Evolutionary conservation across 371 early-diverging fungal genomes (phyloP).

Genomic region (Funneliformis caledonium): DNA sequence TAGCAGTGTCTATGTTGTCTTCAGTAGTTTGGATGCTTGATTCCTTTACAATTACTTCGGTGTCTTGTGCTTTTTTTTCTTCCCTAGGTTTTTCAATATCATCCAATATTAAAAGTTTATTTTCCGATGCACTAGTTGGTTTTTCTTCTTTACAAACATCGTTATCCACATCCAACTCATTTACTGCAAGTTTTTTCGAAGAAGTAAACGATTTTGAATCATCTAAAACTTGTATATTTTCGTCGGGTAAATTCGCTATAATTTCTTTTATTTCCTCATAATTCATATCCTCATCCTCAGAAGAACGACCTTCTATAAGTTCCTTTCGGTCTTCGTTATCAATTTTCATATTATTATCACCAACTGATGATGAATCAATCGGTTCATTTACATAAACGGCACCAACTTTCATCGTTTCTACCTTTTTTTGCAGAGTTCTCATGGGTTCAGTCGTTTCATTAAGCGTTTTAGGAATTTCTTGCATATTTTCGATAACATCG

Average conservation of each 20-base stretch:
- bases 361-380: not conserved
- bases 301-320: not conserved
- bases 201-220: not conserved
- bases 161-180: not conserved
- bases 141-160: not conserved
- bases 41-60: not conserved
- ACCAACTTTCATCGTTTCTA: constrained; percentile 14
- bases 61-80: not conserved
- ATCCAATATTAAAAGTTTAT: not conserved
- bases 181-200: not conserved
- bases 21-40: not conserved
- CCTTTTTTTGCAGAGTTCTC: constrained; percentile 4
- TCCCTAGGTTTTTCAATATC: not conserved
- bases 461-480: not conserved
- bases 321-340: not conserved
- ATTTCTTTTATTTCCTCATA: not conserved
- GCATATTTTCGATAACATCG: not conserved
- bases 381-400: not conserved
- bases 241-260: not conserved
- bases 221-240: not conserved
- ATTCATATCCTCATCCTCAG: not conserved
- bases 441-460: constrained; percentile 6
- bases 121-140: not conserved
- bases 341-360: constrained; percentile 1
- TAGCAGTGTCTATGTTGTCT: not conserved